Evolutionary conservation across 2,329 filamentous ascomycete species (phyloP).

Genomic region (Alternaria rosae): DNA sequence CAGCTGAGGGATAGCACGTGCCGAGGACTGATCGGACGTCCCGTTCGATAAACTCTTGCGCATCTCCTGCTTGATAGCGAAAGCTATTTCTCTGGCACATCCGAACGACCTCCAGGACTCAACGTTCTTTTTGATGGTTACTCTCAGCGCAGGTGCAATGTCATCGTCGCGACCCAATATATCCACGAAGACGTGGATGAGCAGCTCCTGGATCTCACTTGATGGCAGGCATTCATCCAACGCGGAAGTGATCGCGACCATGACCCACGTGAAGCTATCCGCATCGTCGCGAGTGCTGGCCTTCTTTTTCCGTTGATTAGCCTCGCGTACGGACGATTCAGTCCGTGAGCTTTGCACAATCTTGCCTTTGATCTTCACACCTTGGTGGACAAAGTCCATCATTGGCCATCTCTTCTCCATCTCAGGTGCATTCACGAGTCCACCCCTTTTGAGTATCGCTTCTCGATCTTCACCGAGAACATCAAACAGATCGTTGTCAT

Average conservation of each 20-base stretch:
- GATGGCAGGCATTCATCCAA: neutral
- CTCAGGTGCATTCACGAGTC: neutral
- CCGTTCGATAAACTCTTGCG: neutral
- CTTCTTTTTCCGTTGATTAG: neutral
- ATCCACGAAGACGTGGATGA: neutral
- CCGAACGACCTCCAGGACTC: neutral
- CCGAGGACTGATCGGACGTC: rapidly evolving
- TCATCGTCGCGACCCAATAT: neutral
- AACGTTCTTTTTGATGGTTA: neutral
- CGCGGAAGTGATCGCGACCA: neutral
- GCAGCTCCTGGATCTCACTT: neutral
- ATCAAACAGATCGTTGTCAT: neutral
- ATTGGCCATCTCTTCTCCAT: neutral
- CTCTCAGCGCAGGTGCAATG: neutral
- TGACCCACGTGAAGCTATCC: neutral
- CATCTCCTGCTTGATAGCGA: neutral
- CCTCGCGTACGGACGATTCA: neutral
- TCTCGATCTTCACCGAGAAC: neutral
- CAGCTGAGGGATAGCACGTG: neutral
- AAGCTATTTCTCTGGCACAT: neutral
- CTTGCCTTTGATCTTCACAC: neutral
- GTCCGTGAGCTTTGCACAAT: neutral
- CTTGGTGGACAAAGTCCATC: neutral
- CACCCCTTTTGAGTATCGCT: neutral
- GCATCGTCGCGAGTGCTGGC: neutral